These are phyloP conservation scores for Dryas drummondii DNA, from an alignment of 306 rosid genomes.

Conservation along the genomic window DNA sequence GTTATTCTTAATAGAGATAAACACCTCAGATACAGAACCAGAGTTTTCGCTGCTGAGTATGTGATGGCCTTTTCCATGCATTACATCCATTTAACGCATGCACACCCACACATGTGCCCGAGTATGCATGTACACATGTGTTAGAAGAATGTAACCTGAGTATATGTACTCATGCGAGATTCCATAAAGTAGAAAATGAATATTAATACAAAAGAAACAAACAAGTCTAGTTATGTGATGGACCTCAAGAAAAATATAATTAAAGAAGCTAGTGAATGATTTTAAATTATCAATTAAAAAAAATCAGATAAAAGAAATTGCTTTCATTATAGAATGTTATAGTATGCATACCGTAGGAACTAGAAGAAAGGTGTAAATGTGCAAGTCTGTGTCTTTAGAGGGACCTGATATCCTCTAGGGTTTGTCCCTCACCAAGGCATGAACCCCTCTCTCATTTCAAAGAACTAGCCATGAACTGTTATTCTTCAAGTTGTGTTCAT, in stretches of 20 bases:
- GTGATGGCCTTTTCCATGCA: constrained; percentile 35
- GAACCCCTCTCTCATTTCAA: neutral
- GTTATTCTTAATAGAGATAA: constrained; percentile 62
- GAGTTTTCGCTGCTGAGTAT: constrained; percentile 98
- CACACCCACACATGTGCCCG: neutral
- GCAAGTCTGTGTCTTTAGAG: neutral
- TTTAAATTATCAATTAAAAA: neutral
- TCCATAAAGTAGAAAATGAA: neutral
- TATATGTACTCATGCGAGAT: neutral
- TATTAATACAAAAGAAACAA: neutral
- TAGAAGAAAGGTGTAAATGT: neutral
- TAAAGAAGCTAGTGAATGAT: neutral
- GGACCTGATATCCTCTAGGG: constrained; percentile 1
- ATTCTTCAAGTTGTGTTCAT: neutral
- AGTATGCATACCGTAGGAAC: neutral
- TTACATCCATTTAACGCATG: neutral
- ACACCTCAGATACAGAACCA: constrained; percentile 93
- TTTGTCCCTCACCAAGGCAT: constrained; percentile 1
- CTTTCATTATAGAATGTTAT: neutral
- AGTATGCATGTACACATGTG: neutral
- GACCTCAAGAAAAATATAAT: neutral
- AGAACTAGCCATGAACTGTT: neutral
- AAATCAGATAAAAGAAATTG: constrained; percentile 1
- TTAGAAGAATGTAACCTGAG: neutral
- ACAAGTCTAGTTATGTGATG: neutral